Evolutionary conservation across 306 rosid species (phyloP).

Genomic region (Dalbergia cochinchinensis): DNA sequence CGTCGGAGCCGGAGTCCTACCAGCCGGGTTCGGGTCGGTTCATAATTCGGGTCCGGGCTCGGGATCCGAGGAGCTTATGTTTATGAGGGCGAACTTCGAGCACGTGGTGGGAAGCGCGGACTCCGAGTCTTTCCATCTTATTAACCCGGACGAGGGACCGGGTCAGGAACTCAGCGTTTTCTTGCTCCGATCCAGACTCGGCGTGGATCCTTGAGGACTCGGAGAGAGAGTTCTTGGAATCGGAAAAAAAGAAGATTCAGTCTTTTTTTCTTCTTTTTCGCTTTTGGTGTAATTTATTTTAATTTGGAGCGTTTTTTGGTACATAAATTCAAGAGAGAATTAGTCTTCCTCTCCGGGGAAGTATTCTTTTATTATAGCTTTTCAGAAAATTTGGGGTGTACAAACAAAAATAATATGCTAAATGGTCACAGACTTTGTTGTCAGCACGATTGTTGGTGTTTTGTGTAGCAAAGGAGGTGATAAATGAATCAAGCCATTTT

Average conservation of each 20-base stretch:
- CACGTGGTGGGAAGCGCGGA: constrained; percentile 88
- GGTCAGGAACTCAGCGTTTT: constrained; percentile 94
- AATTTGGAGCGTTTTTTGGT: not conserved
- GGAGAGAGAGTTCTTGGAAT: not conserved
- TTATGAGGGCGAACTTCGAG: constrained; percentile 88
- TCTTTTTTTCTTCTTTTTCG: not conserved
- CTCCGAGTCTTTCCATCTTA: constrained; percentile 89
- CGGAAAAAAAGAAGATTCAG: not conserved
- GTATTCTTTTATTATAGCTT: not conserved
- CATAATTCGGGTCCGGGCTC: not conserved
- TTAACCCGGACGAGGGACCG: constrained; percentile 87
- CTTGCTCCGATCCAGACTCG: constrained; percentile 80
- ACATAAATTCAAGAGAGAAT: not conserved
- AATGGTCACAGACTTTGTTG: too few relatives aligned
- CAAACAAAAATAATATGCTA: too few relatives aligned
- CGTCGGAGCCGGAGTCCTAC: constrained; percentile 88
- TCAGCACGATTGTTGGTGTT: too few relatives aligned
- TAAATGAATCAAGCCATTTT: too few relatives aligned
- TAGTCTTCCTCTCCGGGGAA: not conserved
- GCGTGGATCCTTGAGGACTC: constrained; percentile 35
- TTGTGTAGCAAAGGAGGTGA: too few relatives aligned
- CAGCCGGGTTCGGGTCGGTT: constrained; percentile 56
- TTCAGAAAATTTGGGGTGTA: not conserved
- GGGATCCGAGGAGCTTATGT: constrained; percentile 74
- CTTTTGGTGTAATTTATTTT: constrained; percentile 12